A percentile compares a stretch with the other conserved stretches of the same genome.
These are phyloP conservation scores for Pezicula radicicola DNA, from an alignment of 2,329 filamentous ascomycete genomes.

Conservation along the genomic window DNA sequence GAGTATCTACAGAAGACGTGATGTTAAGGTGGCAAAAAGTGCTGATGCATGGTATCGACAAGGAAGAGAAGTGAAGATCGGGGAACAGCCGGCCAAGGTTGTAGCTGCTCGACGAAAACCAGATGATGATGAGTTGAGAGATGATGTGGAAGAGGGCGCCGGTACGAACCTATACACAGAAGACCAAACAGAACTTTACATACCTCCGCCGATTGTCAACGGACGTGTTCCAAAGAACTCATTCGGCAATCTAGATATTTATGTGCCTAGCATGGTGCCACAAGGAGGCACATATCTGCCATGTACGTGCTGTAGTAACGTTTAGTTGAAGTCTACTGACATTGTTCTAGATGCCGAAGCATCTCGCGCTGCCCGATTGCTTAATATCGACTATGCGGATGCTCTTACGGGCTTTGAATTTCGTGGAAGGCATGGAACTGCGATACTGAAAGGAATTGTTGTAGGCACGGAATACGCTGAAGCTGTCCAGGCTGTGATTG, in stretches of 20 bases:
- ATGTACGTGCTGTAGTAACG: constrained; percentile 32
- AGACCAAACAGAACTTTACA: constrained; percentile 70
- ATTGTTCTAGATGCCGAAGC: constrained; percentile 50
- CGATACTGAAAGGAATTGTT: constrained; percentile 75
- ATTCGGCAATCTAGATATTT: constrained; percentile 92
- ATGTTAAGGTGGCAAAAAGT: constrained; percentile 76
- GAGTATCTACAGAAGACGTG: constrained; percentile 75
- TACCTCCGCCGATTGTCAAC: constrained; percentile 70
- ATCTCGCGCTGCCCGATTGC: constrained; percentile 66
- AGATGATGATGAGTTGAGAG: constrained; percentile 34
- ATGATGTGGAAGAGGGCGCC: constrained; percentile 40
- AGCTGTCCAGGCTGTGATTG: constrained; percentile 67
- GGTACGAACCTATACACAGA: constrained; percentile 58
- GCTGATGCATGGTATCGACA: constrained; percentile 89
- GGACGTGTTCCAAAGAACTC: constrained; percentile 84
- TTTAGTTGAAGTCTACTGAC: constrained; percentile 9
- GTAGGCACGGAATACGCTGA: constrained; percentile 70
- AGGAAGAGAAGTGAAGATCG: constrained; percentile 73
- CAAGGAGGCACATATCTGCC: constrained; percentile 74
- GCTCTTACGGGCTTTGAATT: constrained; percentile 91
- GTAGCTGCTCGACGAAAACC: constrained; percentile 44
- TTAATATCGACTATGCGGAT: constrained; percentile 83
- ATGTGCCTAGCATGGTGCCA: constrained; percentile 89
- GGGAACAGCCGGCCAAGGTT: constrained; percentile 81
- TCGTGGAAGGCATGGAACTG: constrained; percentile 80